Percentiles rank a stretch among this genome's conserved stretches.
Conservation (phyloP, 768 basidiomycete genomes). For the Ramaria rubella region DNA sequence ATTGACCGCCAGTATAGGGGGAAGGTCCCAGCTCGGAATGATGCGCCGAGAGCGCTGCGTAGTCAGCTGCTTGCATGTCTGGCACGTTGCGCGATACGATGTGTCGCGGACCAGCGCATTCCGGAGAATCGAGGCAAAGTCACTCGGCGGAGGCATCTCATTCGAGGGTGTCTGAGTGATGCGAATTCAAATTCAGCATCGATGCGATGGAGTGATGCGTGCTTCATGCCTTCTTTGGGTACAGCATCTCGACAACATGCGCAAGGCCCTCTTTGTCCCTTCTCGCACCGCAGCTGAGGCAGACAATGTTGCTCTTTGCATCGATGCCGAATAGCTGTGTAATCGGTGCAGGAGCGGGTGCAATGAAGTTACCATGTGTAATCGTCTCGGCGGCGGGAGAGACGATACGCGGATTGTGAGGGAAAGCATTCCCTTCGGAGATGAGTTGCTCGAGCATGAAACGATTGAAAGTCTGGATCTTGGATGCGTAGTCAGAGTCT, state of each 20-base stretch:
- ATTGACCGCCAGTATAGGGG: conserved; percentile 82
- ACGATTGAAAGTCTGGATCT: conserved; percentile 93
- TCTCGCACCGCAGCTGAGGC: conserved; percentile 64
- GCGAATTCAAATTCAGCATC: conserved; percentile 3
- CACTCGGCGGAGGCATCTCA: conserved; percentile 32
- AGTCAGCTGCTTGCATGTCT: conserved; percentile 70
- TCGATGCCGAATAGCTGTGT: conserved; percentile 83
- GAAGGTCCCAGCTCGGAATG: conserved; percentile 58
- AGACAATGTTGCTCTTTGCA: conserved; percentile 67
- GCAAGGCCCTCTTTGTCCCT: conserved; percentile 72
- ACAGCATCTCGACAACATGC: conserved; percentile 80
- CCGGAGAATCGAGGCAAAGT: conserved; percentile 65
- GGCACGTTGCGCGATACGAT: conserved; percentile 82
- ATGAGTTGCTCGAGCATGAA: conserved; percentile 84
- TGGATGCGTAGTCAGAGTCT: conserved; percentile 74
- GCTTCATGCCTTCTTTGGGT: conserved; percentile 68
- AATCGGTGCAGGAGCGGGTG: conserved; percentile 57
- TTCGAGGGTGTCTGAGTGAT: conserved; percentile 28
- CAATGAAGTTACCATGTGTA: conserved; percentile 18
- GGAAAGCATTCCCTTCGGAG: conserved; percentile 61
- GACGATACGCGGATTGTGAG: conserved; percentile 50
- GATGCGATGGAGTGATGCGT: conserved; percentile 2
- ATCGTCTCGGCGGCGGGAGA: conserved; percentile 24
- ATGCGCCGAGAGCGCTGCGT: conserved; percentile 66
- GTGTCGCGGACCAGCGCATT: conserved; percentile 75